Base-by-base conservation (phyloP, 2,329 filamentous ascomycete species). In the Penicillium sumatraense region DNA sequence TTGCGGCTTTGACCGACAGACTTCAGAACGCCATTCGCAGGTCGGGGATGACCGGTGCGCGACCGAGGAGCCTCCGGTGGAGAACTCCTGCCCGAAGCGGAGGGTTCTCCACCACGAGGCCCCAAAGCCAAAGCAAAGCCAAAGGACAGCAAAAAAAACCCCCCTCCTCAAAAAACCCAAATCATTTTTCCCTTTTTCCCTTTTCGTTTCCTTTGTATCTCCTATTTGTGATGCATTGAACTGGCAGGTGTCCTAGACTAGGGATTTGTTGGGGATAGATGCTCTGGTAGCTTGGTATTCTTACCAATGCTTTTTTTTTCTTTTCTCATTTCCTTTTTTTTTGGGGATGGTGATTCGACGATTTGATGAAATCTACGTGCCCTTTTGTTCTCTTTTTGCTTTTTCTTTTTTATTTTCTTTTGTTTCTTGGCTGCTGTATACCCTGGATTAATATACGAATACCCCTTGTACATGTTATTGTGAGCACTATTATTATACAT, bases 61-160 rank as follows among this genome's bases (percentile, higher is more conserved):
- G 52, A 51, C 55, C 53, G 50, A 31, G 55, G 58, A 58, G 42
- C 40, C 31, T 49, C 41, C 24, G 14, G 56, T 57, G 59, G 59
- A 54, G 54, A 51, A 3, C 10, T 38, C 56, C 53, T 53, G 46
- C 50, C 53, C 42, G 23, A 29, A 35, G 53, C 49, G 45, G 38
- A n/a, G 29, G 47, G 27, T 47, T 31, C 48, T 51, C 47, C 47
- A 18, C 41, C 18, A 16, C 33, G 16, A 47, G 31, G 41, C 41
- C 27, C 21, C 31, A 35, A 18, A 13, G 26, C 26, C 8, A 50
- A 21, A 29, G 11, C 5, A 27, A 36, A 31, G n/a, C 10, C 11
- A 31, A 14, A 9, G n/a, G 9, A 31, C 7, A 16, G 18, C n/a
- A 36, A 36, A 10, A 13, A 23, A 21, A 38, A 38, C n/a, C n/a